These are phyloP conservation scores for Penicillium palitans DNA, from an alignment of 2,329 filamentous ascomycete genomes.

Conservation along the genomic window DNA sequence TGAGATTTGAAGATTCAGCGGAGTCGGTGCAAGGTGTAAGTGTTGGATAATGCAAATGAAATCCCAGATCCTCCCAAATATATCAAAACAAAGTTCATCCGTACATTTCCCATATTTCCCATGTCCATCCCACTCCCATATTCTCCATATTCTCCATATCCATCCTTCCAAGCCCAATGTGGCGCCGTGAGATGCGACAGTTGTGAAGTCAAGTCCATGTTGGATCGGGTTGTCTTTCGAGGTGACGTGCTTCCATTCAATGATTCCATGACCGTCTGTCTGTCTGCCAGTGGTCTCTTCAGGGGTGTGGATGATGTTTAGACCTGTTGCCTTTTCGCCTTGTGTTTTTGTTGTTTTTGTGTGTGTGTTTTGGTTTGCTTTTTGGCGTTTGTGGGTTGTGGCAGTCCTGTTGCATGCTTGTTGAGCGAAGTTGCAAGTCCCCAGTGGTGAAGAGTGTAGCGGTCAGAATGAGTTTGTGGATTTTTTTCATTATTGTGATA, in stretches of 20 bases:
- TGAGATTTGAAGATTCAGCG: neutral
- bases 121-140: neutral
- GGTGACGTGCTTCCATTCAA: neutral
- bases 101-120: neutral
- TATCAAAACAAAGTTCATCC: neutral
- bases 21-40: neutral
- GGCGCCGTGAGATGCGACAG: neutral
- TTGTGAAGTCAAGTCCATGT: neutral
- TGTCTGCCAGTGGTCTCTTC: neutral
- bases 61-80: neutral
- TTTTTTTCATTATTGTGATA: neutral
- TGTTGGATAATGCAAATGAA: neutral
- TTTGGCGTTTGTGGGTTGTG: neutral
- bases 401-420: neutral
- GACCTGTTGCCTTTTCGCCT: neutral
- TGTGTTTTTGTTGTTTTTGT: neutral
- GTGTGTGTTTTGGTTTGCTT: neutral
- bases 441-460: neutral
- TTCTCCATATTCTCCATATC: neutral
- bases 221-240: neutral
- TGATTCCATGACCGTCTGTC: neutral
- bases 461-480: neutral
- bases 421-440: neutral
- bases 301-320: neutral
- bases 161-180: neutral